Base-by-base conservation (phyloP, 805 yeast species). In the Barnettozyma siamensis region DNA sequence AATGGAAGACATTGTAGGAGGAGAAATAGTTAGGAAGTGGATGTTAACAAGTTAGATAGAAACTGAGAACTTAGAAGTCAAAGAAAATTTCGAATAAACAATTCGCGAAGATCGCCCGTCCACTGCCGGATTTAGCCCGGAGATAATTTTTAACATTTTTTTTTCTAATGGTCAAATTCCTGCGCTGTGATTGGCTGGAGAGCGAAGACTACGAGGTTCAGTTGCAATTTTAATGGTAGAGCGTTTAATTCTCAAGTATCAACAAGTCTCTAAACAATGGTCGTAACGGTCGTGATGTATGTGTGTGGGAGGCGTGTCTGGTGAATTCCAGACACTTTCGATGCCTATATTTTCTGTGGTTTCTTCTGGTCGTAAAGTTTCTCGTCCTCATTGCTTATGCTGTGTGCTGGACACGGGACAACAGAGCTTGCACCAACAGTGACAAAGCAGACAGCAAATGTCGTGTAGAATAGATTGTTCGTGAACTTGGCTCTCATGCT, bases 381-480 rank as follows among this genome's bases (percentile, higher is more conserved):
- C 19, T 65, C 68, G 40, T 68, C 62, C 40, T 67, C 71, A 32
- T 68, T 63, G 41, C 63, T 67, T 38, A 65, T 54, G 16, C 69
- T 51, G 44, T 67, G 70, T 6, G 70, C 71, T 24, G 72, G 71
- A 46, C 73, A 67, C 32, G 72, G 73, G 35, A 67, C 50, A 24
- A 63, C 55, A 5, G 72, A 63, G n/a, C 69, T 59, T 23, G 66
- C 51, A 2, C 71, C 70, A 12, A 68, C 73, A 3, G 70, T 64
- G 18, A 64, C 54, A 35, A 78, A 75, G 34, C 82, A 78, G n/a
- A 77, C 72, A 10, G 80, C 76, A 51, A 78, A 78, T 7, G 85
- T 77, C 20, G 81, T 71, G 43, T 73, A 64, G 61, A 77, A 78
- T 44, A 78, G 53, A 36, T 73, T 72, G 47, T 72, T 67, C 9